Percentiles rank a stretch among this genome's conserved stretches.
phyloP scores from a whole-genome alignment of 805 yeast species.

The Candida chilensis region DNA sequence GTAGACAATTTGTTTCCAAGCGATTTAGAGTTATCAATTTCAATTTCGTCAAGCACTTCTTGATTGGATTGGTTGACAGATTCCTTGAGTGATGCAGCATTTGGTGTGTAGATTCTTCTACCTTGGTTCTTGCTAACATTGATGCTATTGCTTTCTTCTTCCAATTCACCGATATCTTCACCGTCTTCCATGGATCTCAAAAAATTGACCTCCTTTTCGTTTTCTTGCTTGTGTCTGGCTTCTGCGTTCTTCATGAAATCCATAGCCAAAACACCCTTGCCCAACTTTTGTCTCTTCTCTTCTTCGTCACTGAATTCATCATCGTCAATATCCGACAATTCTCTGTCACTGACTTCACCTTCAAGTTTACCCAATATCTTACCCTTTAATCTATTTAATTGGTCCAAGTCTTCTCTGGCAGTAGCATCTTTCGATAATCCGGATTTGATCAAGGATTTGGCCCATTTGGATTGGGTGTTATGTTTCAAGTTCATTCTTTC shows the following conservation, averaged over 20 bases:
- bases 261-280: slow-evolving; percentile 90
- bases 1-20: slow-evolving; percentile 29
- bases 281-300: slow-evolving; percentile 35
- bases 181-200: slow-evolving; percentile 42
- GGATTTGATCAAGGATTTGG: slow-evolving; percentile 77
- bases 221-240: slow-evolving; percentile 51
- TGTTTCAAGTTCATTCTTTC: slow-evolving; percentile 92
- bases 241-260: slow-evolving; percentile 93
- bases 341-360: slow-evolving; percentile 44
- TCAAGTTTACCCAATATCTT: slow-evolving; percentile 64
- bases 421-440: slow-evolving; percentile 85
- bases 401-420: slow-evolving; percentile 75
- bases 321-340: slow-evolving; percentile 34
- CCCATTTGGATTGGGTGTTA: slow-evolving; percentile 85
- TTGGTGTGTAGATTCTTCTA: slow-evolving; percentile 72
- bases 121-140: slow-evolving; percentile 59
- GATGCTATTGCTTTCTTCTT: slow-evolving; percentile 28
- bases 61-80: slow-evolving; percentile 24
- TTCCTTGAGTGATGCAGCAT: slow-evolving; percentile 22
- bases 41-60: slow-evolving; percentile 31
- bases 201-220: slow-evolving; percentile 40
- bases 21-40: slow-evolving; percentile 39
- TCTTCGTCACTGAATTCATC: slow-evolving; percentile 23
- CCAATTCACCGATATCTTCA: slow-evolving; percentile 24
- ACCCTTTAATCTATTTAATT: slow-evolving; percentile 68